phyloP scores from a whole-genome alignment of 108 stramenopile genomes.

The Cyclotella cryptica region DNA sequence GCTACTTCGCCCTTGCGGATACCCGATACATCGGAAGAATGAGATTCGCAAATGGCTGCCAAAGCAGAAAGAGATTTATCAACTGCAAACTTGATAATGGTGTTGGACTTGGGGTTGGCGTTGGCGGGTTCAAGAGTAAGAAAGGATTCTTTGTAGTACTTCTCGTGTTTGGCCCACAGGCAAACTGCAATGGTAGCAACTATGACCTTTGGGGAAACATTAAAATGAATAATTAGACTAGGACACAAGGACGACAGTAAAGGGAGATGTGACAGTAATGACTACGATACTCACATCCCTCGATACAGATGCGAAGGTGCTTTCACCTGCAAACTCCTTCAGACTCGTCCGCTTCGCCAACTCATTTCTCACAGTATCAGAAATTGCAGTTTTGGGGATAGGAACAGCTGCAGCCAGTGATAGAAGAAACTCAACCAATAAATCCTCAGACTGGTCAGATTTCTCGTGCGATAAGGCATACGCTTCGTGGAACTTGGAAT shows the following conservation, averaged over 20 bases:
- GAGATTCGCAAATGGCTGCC: constrained; percentile 52
- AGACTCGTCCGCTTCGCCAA: constrained; percentile 28
- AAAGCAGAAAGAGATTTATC: constrained; percentile 2
- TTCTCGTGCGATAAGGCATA: constrained; percentile 12
- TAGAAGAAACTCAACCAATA: constrained; percentile 47
- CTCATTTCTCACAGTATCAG: constrained; percentile 56
- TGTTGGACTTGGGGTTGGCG: constrained; percentile 71
- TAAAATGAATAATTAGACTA: background rate
- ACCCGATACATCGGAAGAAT: background rate
- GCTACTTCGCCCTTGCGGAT: constrained; percentile 46
- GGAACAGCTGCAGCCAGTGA: constrained; percentile 72
- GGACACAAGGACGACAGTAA: background rate
- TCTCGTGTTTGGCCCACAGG: constrained; percentile 76
- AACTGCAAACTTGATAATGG: constrained; percentile 60
- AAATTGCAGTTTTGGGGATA: constrained; percentile 67
- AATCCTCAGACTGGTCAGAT: constrained; percentile 4
- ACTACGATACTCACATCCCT: constrained; percentile 44
- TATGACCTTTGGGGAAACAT: constrained; percentile 28
- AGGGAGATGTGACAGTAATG: background rate
- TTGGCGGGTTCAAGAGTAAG: constrained; percentile 63
- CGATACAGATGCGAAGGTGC: constrained; percentile 25
- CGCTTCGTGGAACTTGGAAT: constrained; percentile 44
- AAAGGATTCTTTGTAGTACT: constrained; percentile 64
- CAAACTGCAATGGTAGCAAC: constrained; percentile 68
- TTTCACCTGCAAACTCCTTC: constrained; percentile 21